Percentiles rank a stretch among this genome's conserved stretches.
phyloP scores from a whole-genome alignment of 768 basidiomycete species.

The Baorangia bicolor region DNA sequence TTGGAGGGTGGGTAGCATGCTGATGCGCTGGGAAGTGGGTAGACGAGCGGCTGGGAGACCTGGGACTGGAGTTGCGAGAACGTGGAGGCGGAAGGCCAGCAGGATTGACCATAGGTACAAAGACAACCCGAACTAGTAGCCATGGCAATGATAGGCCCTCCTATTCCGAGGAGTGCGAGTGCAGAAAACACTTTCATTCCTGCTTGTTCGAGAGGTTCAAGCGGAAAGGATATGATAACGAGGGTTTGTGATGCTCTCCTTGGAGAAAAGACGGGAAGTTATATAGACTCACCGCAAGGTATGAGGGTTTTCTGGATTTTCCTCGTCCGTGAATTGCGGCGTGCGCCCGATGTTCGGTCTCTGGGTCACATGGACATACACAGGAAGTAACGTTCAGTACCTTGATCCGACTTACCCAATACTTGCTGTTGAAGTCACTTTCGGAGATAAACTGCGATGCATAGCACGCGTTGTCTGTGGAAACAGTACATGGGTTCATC shows the following conservation, averaged over 20 bases:
- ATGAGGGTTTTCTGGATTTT: too few relatives aligned
- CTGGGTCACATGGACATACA: background rate
- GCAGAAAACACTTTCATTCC: background rate
- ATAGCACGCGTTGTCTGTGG: background rate
- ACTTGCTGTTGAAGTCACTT: background rate
- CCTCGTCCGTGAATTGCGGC: too few relatives aligned
- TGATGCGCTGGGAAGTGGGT: slow-evolving; percentile 18
- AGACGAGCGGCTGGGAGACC: slow-evolving; percentile 17
- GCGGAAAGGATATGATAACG: background rate
- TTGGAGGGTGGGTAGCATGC: slow-evolving; percentile 14
- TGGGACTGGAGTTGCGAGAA: slow-evolving; percentile 17
- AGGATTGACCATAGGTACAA: slow-evolving; percentile 18
- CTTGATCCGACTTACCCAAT: background rate
- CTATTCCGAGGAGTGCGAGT: background rate
- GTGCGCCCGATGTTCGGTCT: background rate
- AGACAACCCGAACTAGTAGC: slow-evolving; percentile 9
- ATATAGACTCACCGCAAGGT: background rate
- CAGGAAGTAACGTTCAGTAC: too few relatives aligned
- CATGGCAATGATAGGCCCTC: background rate
- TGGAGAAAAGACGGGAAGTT: background rate
- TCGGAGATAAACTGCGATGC: background rate
- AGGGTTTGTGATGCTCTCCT: background rate
- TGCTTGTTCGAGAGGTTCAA: background rate
- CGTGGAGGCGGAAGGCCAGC: slow-evolving; percentile 16
- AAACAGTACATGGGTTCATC: background rate